phyloP scores from a whole-genome alignment of 176 grass and related monocot genomes.

The Thalia dealbata region DNA sequence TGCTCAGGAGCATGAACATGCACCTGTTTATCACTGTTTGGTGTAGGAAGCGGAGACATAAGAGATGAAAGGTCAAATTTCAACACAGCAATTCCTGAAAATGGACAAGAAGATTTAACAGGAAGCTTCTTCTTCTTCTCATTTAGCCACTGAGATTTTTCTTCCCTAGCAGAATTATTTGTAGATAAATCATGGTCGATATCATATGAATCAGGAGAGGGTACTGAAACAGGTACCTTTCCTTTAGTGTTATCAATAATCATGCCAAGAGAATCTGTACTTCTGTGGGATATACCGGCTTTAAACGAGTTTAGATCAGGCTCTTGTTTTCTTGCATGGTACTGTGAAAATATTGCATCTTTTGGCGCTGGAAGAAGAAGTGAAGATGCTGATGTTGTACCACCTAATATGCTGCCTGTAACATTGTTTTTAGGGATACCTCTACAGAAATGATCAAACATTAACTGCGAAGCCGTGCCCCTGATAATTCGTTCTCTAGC shows the following conservation, averaged over 20 bases:
- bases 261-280: slow-evolving; percentile 21
- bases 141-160: slow-evolving; percentile 17
- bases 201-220: slow-evolving; percentile 27
- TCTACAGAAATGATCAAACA: slow-evolving; percentile 86
- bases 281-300: slow-evolving; percentile 32
- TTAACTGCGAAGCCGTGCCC: slow-evolving; percentile 64
- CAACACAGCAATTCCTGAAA: slow-evolving; percentile 77
- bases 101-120: slow-evolving; percentile 78
- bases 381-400: slow-evolving; percentile 81
- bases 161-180: slow-evolving; percentile 33
- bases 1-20: slow-evolving; percentile 37
- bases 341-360: slow-evolving; percentile 28
- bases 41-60: slow-evolving; percentile 48
- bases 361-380: slow-evolving; percentile 63
- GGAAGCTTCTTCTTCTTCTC: slow-evolving; percentile 54
- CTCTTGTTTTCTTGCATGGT: slow-evolving; percentile 16
- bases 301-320: slow-evolving; percentile 22
- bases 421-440: slow-evolving; percentile 75
- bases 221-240: slow-evolving; percentile 34
- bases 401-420: slow-evolving; percentile 76
- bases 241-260: slow-evolving; percentile 33
- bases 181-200: slow-evolving; percentile 34
- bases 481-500: slow-evolving; percentile 59
- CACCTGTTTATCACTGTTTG: slow-evolving; percentile 25
- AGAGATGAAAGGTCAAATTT: slow-evolving; percentile 80